Conservation (phyloP, 2,329 filamentous ascomycete species). For the Botrytis hyacinthi region DNA sequence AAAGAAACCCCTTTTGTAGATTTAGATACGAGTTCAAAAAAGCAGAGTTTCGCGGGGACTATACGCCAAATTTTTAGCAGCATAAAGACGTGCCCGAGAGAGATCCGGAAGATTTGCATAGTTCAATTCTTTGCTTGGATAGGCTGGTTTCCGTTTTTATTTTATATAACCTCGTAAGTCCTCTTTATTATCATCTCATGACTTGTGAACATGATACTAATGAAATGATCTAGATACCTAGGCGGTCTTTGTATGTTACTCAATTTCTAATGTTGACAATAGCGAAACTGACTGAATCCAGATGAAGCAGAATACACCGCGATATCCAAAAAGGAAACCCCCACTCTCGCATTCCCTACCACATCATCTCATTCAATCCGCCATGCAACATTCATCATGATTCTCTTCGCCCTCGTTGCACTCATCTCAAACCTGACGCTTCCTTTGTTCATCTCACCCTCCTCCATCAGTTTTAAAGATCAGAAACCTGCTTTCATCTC, state of each 20-base stretch:
- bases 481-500: not conserved
- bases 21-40: not conserved
- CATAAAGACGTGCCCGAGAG: slow-evolving; percentile 17
- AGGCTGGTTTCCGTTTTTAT: slow-evolving; percentile 41
- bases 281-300: not conserved
- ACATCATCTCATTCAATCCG: slow-evolving; percentile 15
- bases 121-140: slow-evolving; percentile 39
- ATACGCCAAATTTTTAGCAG: slow-evolving; percentile 11
- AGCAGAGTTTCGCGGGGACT: not conserved
- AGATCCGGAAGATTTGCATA: slow-evolving; percentile 28
- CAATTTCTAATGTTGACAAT: not conserved
- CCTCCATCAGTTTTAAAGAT: not conserved
- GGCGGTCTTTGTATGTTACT: slow-evolving; percentile 18
- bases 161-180: slow-evolving; percentile 37
- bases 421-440: slow-evolving; percentile 17
- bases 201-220: not conserved
- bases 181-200: not conserved
- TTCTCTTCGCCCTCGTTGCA: slow-evolving; percentile 18
- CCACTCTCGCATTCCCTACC: slow-evolving; percentile 4
- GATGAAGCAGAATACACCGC: slow-evolving; percentile 18
- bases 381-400: slow-evolving; percentile 17
- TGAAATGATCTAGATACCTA: slow-evolving; percentile 14
- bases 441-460: slow-evolving; percentile 7
- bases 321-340: slow-evolving; percentile 8
- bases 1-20: slow-evolving; percentile 22